Evolutionary conservation across 1,284 basidiomycete species (phyloP).

Genomic region (Heterobasidion parviporum): DNA sequence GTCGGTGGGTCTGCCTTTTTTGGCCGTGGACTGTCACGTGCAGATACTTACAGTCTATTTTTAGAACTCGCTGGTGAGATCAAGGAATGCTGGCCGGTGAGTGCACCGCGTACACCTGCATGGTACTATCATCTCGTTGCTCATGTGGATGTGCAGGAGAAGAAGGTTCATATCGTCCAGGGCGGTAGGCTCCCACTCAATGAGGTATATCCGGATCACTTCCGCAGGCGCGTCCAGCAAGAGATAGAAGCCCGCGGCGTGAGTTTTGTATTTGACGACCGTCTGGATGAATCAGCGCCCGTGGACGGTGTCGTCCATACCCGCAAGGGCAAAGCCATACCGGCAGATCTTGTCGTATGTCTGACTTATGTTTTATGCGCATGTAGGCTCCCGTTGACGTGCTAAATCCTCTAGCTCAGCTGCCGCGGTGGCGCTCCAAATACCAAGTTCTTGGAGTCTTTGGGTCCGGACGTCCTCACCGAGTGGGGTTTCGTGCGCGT

Average conservation of each 20-base stretch:
- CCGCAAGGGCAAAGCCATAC: slow-evolving; percentile 39
- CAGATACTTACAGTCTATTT: background rate
- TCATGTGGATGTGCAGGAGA: background rate
- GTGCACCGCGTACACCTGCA: slow-evolving; percentile 24
- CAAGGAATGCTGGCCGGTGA: slow-evolving; percentile 30
- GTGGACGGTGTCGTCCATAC: slow-evolving; percentile 33
- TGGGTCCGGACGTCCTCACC: slow-evolving; percentile 33
- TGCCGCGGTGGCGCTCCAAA: too few relatives aligned
- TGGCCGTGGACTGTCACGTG: background rate
- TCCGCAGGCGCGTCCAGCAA: slow-evolving; percentile 36
- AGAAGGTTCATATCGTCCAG: slow-evolving; percentile 21
- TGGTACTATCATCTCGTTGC: background rate
- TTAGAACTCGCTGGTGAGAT: slow-evolving; percentile 54
- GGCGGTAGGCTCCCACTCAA: slow-evolving; percentile 43
- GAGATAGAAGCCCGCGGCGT: slow-evolving; percentile 35
- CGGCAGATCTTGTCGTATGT: slow-evolving; percentile 52
- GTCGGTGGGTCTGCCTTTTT: slow-evolving; percentile 31
- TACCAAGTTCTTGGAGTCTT: slow-evolving; percentile 9
- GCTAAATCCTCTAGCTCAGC: background rate
- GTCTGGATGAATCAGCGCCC: slow-evolving; percentile 32
- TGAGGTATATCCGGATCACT: slow-evolving; percentile 42
- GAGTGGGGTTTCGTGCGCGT: slow-evolving; percentile 36
- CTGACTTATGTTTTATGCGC: background rate
- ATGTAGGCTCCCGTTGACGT: background rate
- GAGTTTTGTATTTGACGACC: slow-evolving; percentile 45